Percentiles rank a stretch among this genome's conserved stretches.
phyloP scores from a whole-genome alignment of 2,329 filamentous ascomycete genomes.

The Ophiostoma ulmi region DNA sequence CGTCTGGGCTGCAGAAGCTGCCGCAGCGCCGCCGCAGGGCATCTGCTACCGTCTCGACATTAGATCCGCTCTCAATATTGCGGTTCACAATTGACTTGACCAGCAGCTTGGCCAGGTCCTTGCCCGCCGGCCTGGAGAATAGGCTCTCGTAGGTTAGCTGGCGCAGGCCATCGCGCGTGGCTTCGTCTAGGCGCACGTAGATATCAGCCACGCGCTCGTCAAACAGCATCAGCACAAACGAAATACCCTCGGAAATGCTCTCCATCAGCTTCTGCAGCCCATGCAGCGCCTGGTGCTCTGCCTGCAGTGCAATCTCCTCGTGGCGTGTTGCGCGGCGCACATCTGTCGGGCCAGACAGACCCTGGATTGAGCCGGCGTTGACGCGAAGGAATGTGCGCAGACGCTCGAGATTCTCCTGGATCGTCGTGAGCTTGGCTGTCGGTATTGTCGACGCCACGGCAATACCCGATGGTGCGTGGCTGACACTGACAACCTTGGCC shows the following conservation, averaged over 20 bases:
- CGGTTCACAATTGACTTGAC: conserved; percentile 98
- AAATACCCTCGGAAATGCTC: conserved; percentile 92
- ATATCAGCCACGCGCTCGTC: conserved; percentile 92
- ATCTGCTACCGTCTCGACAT: conserved; percentile 95
- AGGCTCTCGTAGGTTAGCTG: conserved; percentile 82
- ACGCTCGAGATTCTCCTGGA: conserved; percentile 76
- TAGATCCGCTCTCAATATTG: conserved; percentile 93
- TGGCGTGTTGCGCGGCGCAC: conserved; percentile 76
- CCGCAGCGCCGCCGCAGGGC: conserved; percentile 87
- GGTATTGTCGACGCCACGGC: conserved; percentile 63
- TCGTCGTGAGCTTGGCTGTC: conserved; percentile 61
- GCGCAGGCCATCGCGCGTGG: conserved; percentile 62
- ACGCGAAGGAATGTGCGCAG: conserved; percentile 75
- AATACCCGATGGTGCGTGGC: conserved; percentile 60
- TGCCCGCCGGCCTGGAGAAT: conserved; percentile 73
- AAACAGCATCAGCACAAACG: conserved; percentile 90
- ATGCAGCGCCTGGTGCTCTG: conserved; percentile 87
- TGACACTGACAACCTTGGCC: conserved; percentile 66
- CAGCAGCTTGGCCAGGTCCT: conserved; percentile 84
- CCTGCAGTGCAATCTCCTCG: conserved; percentile 86
- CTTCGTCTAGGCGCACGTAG: conserved; percentile 66
- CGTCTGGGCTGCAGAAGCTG: conserved; percentile 94
- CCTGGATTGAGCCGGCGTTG: conserved; percentile 91
- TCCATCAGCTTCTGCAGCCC: conserved; percentile 79
- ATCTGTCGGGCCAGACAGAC: conserved; percentile 83